phyloP scores from a whole-genome alignment of 2,329 filamentous ascomycete genomes.

The Scytalidium lignicola region DNA sequence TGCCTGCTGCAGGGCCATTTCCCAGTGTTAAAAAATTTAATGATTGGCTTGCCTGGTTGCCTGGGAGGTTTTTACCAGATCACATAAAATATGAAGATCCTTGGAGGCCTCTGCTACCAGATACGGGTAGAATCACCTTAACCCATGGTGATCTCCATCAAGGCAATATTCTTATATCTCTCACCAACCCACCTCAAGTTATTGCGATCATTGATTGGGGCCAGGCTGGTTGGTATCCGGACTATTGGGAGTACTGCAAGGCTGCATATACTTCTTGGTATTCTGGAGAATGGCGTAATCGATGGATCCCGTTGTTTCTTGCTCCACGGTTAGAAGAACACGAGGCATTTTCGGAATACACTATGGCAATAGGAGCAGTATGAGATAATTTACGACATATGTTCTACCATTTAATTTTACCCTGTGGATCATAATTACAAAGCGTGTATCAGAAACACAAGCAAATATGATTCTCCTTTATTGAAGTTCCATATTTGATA shows the following conservation, averaged over 20 bases:
- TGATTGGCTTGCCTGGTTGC: constrained; percentile 20
- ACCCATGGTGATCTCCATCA: constrained; percentile 31
- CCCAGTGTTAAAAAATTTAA: constrained; percentile 20
- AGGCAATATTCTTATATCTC: constrained; percentile 29
- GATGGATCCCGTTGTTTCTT: constrained; percentile 7
- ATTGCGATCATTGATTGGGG: constrained; percentile 30
- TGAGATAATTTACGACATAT: no score
- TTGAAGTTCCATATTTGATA: no score
- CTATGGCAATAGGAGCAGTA: no score
- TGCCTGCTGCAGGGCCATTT: constrained; percentile 22
- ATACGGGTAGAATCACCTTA: constrained; percentile 26
- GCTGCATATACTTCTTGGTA: constrained; percentile 8
- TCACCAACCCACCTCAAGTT: constrained; percentile 15
- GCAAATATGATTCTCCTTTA: no score
- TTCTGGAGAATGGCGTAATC: constrained; percentile 7
- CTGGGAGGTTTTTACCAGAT: constrained; percentile 16
- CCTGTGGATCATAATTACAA: no score
- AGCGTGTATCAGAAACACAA: no score
- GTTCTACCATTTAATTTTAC: no score
- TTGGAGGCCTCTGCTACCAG: constrained; percentile 18
- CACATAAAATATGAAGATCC: constrained; percentile 19
- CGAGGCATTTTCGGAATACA: background rate
- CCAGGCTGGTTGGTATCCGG: constrained; percentile 31
- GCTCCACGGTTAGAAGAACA: background rate
- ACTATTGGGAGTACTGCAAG: constrained; percentile 32